These are phyloP conservation scores for Lavandula angustifolia DNA, from an alignment of 257 asterid genomes.

Conservation along the genomic window DNA sequence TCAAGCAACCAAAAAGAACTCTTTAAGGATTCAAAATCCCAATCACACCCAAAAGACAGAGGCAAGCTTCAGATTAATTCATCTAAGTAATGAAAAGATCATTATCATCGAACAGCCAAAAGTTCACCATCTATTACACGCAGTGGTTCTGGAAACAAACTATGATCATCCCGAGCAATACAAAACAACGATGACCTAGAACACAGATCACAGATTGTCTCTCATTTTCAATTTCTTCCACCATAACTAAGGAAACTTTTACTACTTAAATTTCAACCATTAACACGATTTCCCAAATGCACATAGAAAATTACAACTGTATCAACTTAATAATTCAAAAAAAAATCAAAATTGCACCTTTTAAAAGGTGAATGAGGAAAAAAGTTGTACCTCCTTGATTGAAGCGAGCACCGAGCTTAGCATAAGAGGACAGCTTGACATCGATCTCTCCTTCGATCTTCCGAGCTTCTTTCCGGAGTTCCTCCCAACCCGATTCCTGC, in stretches of 20 bases:
- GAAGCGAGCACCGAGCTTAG: constrained; percentile 86
- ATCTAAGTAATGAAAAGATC: neutral
- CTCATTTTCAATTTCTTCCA: neutral
- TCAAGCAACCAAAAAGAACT: constrained; percentile 10
- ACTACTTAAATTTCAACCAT: neutral
- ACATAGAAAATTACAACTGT: neutral
- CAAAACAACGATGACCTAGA: constrained; percentile 1
- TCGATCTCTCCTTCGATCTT: constrained; percentile 92
- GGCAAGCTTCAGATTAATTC: neutral
- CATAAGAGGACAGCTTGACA: constrained; percentile 85
- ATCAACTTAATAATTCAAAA: no score
- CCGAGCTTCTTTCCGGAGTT: constrained; percentile 86
- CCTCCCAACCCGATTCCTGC: constrained; percentile 97
- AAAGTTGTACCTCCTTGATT: constrained; percentile 77
- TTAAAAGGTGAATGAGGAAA: no score
- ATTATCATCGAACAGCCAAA: neutral
- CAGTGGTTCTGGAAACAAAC: constrained; percentile 4
- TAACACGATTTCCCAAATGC: constrained; percentile 13
- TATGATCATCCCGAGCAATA: neutral
- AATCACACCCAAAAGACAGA: neutral
- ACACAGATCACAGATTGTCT: constrained; percentile 1
- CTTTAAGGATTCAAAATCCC: constrained; percentile 18
- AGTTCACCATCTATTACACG: constrained; percentile 9
- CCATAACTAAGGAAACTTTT: neutral
- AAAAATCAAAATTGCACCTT: no score